These are phyloP conservation scores for Tephrocybe rancida DNA, from an alignment of 768 basidiomycete species.

Conservation along the genomic window DNA sequence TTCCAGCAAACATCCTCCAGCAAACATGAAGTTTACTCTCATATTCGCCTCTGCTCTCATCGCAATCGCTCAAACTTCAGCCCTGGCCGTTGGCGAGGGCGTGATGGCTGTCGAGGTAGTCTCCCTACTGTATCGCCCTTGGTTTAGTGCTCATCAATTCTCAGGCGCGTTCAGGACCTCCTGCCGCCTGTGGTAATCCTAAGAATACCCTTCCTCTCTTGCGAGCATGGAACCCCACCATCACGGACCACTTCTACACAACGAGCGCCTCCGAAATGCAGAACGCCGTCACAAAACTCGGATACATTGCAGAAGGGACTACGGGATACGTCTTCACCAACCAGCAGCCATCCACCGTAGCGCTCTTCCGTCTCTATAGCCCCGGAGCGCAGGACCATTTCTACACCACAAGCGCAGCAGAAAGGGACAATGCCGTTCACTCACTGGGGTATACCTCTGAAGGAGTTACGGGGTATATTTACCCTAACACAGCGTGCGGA, in stretches of 20 bases:
- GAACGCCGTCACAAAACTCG: conserved; percentile 4
- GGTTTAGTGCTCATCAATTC: neutral
- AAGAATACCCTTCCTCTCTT: conserved; percentile 4
- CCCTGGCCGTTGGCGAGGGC: neutral
- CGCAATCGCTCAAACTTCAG: neutral
- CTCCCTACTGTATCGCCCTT: neutral
- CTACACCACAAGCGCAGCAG: conserved; percentile 20
- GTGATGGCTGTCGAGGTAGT: neutral
- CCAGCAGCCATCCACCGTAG: conserved; percentile 11
- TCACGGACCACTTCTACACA: conserved; percentile 15
- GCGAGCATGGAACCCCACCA: neutral
- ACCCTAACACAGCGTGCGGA: conserved; percentile 2
- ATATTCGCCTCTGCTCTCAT: conserved; percentile 1
- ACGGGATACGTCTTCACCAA: conserved; percentile 14
- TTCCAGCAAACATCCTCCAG: neutral
- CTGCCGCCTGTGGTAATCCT: neutral
- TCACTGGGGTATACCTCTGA: conserved; percentile 18
- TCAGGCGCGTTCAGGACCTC: neutral
- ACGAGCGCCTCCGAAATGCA: neutral
- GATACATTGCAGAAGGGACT: conserved; percentile 15
- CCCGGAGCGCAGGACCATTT: conserved; percentile 17
- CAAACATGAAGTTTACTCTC: conserved; percentile 2
- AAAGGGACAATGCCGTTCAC: conserved; percentile 14
- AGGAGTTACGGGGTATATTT: conserved; percentile 20
- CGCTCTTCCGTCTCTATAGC: conserved; percentile 24